Base-by-base conservation (phyloP, 352 stramenopile species). In the Globisporangium barbulae region DNA sequence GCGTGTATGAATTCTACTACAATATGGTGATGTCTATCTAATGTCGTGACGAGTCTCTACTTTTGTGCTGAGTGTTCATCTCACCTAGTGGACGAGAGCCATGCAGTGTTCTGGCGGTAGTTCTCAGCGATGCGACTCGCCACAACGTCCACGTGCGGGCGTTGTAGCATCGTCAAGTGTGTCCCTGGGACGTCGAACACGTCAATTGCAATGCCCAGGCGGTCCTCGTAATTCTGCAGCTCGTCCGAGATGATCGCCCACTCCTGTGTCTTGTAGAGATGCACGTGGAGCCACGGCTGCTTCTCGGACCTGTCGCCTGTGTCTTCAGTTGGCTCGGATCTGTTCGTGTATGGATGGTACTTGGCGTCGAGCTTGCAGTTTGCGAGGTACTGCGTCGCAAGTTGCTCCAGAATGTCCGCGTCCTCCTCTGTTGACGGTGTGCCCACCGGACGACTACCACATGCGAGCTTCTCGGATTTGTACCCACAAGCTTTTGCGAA, bases 341-440 rank as follows among this genome's bases (percentile, higher is more conserved):
- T 59, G n/a, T 12, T 59, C 35, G 21, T 7, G 6, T 59, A 59
- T 21, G 53, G 53, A 30, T 59, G 35, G 12, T 59, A 59, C 53
- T 44, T 59, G 35, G 53, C 17, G 15, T 59, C 35, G 4, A 59
- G 25, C 17, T 37, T 49, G 21, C 53, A 59, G 35, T 59, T 59
- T 48, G 35, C 21, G 13, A 59, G 35, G 53, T 59, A 59, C 21
- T 59, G 53, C 5, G 5, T 47, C 5, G 21, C 53, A 0, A 59
- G 53, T 48, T 59, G 53, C 53, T 44, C 13, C 33, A 59, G 22
- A 22, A 59, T 59, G 21, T 31, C 53, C 17, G 5, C 35, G 17
- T 59, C 53, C 0, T 7, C 53, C 8, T 47, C 47, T 39, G 28
- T 21, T 15, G 41, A 1, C 0, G 37, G 33, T 47, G 28, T 48